Conservation (phyloP, 441 rosid genomes). For the Metrosideros polymorpha region DNA sequence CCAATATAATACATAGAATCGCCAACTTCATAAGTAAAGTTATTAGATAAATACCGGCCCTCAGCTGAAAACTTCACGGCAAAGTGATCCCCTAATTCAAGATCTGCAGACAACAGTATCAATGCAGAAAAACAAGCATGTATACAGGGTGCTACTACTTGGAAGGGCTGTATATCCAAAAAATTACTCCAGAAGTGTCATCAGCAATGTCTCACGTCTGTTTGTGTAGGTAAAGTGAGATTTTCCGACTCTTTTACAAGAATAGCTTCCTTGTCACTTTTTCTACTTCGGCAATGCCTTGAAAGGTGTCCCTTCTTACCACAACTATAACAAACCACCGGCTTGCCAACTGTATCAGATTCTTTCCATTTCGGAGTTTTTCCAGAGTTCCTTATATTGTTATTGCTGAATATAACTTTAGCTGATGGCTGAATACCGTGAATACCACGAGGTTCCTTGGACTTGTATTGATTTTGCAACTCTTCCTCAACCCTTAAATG, state of each 20-base stretch:
- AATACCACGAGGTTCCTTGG: slow-evolving; percentile 13
- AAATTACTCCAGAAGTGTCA: not conserved
- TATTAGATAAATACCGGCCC: not conserved
- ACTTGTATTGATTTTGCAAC: slow-evolving; percentile 14
- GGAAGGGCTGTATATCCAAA: not conserved
- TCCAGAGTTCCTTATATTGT: slow-evolving; percentile 23
- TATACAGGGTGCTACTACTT: not conserved
- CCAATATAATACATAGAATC: not conserved
- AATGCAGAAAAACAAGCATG: not conserved
- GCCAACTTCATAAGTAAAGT: not conserved
- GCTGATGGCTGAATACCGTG: slow-evolving; percentile 5
- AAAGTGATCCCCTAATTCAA: not conserved
- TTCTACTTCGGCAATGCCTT: slow-evolving; percentile 32
- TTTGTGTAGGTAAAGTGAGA: not conserved
- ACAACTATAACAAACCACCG: slow-evolving; percentile 32
- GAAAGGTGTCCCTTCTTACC: slow-evolving; percentile 61
- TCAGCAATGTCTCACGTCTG: not conserved
- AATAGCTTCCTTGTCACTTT: slow-evolving; percentile 16
- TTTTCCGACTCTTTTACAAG: slow-evolving; percentile 4
- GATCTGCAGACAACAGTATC: not conserved
- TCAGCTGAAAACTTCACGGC: not conserved
- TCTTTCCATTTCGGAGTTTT: slow-evolving; percentile 38
- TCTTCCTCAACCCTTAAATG: slow-evolving; percentile 48
- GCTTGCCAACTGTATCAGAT: slow-evolving; percentile 28
- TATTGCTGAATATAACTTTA: slow-evolving; percentile 25